These are phyloP conservation scores for Chionographis japonica DNA, from an alignment of 106 monocot species.

Conservation along the genomic window DNA sequence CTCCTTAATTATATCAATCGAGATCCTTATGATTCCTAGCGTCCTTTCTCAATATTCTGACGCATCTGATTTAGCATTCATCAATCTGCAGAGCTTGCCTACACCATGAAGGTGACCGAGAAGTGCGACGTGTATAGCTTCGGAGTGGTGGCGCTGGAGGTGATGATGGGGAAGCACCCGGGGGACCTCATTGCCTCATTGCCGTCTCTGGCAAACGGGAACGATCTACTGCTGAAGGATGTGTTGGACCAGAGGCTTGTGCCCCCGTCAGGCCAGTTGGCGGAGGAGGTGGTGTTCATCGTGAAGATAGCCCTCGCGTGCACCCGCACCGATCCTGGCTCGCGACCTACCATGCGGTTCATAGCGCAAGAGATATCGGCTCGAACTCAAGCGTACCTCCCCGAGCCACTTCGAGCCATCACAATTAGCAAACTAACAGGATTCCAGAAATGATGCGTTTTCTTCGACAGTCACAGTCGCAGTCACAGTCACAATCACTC, in stretches of 20 bases:
- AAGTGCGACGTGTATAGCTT: conserved; percentile 44
- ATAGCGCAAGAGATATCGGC: conserved; percentile 75
- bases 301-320: conserved; percentile 51
- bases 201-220: conserved; percentile 13
- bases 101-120: conserved; percentile 31
- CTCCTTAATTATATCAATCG: too few relatives aligned
- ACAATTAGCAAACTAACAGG: conserved; percentile 42
- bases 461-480: too few relatives aligned
- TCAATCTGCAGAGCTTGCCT: conserved; percentile 31
- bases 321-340: conserved; percentile 24
- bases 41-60: too few relatives aligned
- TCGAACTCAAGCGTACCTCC: conserved; percentile 27
- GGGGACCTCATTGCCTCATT: conserved; percentile 28
- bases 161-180: conserved; percentile 32
- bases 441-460: conserved; percentile 19
- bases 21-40: too few relatives aligned
- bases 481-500: too few relatives aligned
- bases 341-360: conserved; percentile 50
- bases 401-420: conserved; percentile 38
- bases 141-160: conserved; percentile 33
- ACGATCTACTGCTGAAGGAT: conserved; percentile 37
- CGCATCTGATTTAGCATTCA: neutral
- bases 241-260: conserved; percentile 56
- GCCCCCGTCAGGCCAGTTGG: conserved; percentile 48
- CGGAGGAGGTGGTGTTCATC: conserved; percentile 64